phyloP scores from a whole-genome alignment of 2,329 filamentous ascomycete species.

The Pyricularia grisea region DNA sequence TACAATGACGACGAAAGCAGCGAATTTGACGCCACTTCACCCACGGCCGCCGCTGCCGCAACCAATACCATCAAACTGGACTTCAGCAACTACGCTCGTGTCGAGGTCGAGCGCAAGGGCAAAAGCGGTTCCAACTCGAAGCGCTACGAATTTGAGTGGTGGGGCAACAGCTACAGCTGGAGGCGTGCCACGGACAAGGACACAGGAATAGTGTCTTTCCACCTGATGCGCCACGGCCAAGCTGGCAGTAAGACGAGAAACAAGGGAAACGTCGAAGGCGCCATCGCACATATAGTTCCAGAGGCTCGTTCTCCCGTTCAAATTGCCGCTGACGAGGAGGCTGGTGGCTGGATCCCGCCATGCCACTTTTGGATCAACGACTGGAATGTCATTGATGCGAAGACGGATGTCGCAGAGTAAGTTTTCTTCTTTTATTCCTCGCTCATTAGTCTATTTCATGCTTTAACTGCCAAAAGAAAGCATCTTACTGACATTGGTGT shows the following conservation, averaged over 20 bases:
- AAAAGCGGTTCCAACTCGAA: conserved; percentile 54
- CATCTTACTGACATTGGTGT: neutral
- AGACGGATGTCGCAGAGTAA: conserved; percentile 82
- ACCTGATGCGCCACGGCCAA: conserved; percentile 60
- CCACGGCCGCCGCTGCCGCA: conserved; percentile 23
- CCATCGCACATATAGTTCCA: conserved; percentile 78
- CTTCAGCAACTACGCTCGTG: conserved; percentile 94
- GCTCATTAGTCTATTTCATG: conserved; percentile 16
- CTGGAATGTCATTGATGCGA: conserved; percentile 53
- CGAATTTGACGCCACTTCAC: neutral
- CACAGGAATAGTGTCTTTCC: conserved; percentile 63
- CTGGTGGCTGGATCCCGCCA: conserved; percentile 83
- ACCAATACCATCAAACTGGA: conserved; percentile 82
- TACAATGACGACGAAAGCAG: conserved; percentile 20
- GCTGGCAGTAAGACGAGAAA: conserved; percentile 17
- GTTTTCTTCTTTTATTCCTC: conserved; percentile 17
- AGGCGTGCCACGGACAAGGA: conserved; percentile 63
- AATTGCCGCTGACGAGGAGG: conserved; percentile 59
- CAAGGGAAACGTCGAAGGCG: conserved; percentile 20
- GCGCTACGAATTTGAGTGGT: conserved; percentile 88
- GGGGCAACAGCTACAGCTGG: conserved; percentile 82
- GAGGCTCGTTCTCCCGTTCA: conserved; percentile 66
- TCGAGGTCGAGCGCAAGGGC: conserved; percentile 67
- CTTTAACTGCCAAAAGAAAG: neutral
- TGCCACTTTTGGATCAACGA: conserved; percentile 89